Evolutionary conservation across 352 stramenopile species (phyloP).

Genomic region (Globisporangium acanthophoron): DNA sequence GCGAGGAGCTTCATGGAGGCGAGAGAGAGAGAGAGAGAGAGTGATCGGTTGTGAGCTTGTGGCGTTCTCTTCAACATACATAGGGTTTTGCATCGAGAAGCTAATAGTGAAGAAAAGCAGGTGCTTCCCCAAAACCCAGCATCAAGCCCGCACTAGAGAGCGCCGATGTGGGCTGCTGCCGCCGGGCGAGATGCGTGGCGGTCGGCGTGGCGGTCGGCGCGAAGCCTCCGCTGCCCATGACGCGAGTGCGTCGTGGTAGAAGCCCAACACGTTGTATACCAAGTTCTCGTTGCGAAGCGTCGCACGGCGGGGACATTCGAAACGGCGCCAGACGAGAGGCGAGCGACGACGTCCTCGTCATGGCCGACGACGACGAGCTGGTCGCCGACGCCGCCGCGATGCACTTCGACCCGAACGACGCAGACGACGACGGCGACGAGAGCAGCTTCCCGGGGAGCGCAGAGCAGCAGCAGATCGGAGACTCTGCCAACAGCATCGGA

Average conservation of each 20-base stretch:
- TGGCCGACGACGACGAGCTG: slow-evolving; percentile 1
- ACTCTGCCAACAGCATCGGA: background rate
- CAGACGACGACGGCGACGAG: background rate
- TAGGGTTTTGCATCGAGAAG: too few species aligned
- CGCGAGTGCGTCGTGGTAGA: too few species aligned
- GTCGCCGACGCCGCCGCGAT: background rate
- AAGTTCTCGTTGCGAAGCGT: background rate
- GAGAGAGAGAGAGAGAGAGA: background rate
- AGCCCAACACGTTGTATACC: too few species aligned
- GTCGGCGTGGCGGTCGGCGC: too few species aligned
- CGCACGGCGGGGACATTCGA: background rate
- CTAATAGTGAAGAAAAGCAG: too few species aligned
- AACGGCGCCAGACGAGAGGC: background rate
- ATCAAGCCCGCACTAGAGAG: too few species aligned
- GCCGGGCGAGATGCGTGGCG: too few species aligned
- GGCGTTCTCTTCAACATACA: background rate
- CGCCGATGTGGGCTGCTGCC: too few species aligned
- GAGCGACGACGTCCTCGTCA: background rate
- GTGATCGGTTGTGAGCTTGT: too few species aligned
- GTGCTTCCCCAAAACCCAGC: too few species aligned
- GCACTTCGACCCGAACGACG: background rate
- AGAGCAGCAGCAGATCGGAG: background rate
- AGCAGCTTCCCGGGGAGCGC: background rate
- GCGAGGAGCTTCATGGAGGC: background rate
- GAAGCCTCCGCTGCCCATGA: too few species aligned